Base-by-base conservation (phyloP, 2,329 filamentous ascomycete genomes). In the Venturia asperata region DNA sequence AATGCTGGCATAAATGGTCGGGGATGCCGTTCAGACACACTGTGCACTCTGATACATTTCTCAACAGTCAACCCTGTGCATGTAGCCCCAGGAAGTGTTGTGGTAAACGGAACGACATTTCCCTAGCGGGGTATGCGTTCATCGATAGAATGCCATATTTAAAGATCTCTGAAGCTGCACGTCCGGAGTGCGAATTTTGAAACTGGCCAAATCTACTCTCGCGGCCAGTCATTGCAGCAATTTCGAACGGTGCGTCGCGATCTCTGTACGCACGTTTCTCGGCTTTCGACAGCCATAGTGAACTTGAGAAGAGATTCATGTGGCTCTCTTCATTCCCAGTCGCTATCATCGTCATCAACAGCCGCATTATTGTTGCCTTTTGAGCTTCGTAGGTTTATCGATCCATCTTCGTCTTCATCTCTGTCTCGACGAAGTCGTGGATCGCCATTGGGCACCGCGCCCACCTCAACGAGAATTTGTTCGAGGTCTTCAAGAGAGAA, bases 401-500 rank as follows among this genome's bases (percentile, higher is more conserved):
- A 73, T 56, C 80, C 80, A 69, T 85, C 83, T 70, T 87, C 83
- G 69, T 85, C 77, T 70, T 61, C 83, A 52, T 87, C 85, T 67
- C 86, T 82, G 62, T 82, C 81, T 69, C 83, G 80, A 77, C 87
- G 80, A 43, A 97, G 81, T 64, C 94, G 86, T 76, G 90, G 83
- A 74, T 99, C 94, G 66, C 86, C 88, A 62, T 87, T 82, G 64
- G 87, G 84, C 19, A 97, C 80, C 1, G 92, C 93, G 3, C 92
- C 92, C 45, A 95, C 81, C 61, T 92, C 88, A 1, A 97, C 83
- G 45, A 99, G 79, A 49, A 97, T 74, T 69, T 87, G 85, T 74
- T 97, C 92, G 67, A 97, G 78, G 73, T 95, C 87, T 77, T 60
- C 2, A 42, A 19, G 10, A 21, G 42, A n/a, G 19, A 27, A n/a